Conservation (phyloP, 345 rosid species). For the Clarkia xantiana region DNA sequence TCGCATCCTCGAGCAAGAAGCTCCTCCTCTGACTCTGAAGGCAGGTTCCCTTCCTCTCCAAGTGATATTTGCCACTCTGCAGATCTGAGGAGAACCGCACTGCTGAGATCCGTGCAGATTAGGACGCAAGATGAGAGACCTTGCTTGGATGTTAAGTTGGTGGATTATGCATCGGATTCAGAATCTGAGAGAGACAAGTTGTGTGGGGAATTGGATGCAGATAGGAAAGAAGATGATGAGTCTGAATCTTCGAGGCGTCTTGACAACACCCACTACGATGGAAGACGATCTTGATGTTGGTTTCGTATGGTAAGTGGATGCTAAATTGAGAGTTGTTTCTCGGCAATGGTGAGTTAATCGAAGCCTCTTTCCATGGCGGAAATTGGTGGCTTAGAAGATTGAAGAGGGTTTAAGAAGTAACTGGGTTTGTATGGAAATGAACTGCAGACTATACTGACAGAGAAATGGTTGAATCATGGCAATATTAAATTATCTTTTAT, state of each 20-base stretch:
- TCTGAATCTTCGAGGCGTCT: no score
- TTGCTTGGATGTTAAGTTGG: slow-evolving; percentile 28
- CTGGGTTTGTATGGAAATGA: no score
- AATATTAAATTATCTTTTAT: no score
- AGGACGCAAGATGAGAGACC: slow-evolving; percentile 42
- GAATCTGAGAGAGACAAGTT: slow-evolving; percentile 36
- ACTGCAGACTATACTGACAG: neutral
- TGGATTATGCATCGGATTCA: slow-evolving; percentile 46
- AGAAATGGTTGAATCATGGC: neutral
- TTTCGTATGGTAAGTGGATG: no score
- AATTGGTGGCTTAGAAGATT: no score
- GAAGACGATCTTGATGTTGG: no score
- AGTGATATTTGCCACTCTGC: slow-evolving; percentile 97
- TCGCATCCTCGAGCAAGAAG: slow-evolving; percentile 42
- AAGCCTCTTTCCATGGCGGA: no score
- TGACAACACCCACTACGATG: no score
- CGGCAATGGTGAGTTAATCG: no score
- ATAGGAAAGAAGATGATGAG: neutral
- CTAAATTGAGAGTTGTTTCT: no score
- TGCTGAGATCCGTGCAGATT: slow-evolving; percentile 91
- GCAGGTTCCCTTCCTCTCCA: slow-evolving; percentile 90
- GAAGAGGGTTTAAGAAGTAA: no score
- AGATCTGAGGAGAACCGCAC: slow-evolving; percentile 79
- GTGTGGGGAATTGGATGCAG: neutral
- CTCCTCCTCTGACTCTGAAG: slow-evolving; percentile 55